Evolutionary conservation across 306 rosid species (phyloP).

Genomic region (Fragaria nilgerrensis): DNA sequence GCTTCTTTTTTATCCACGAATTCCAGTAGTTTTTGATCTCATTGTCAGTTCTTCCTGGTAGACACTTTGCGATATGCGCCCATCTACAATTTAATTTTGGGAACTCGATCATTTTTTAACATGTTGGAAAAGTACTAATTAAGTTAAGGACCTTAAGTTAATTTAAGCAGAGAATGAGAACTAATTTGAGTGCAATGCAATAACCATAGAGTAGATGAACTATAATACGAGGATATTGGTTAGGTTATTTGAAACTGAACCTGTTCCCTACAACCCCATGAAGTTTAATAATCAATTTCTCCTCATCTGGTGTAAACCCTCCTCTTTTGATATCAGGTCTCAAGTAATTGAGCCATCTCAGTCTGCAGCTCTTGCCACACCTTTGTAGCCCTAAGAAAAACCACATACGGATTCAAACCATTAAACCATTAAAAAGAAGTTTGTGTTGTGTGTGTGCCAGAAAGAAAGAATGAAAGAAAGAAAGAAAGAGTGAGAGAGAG

Average conservation of each 20-base stretch:
- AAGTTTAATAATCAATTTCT: conserved; percentile 87
- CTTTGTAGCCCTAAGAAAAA: conserved; percentile 75
- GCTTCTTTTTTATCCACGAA: conserved; percentile 75
- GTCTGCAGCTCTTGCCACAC: conserved; percentile 93
- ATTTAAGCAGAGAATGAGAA: background rate
- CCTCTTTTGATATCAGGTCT: conserved; percentile 98
- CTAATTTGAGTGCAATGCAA: background rate
- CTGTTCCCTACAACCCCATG: conserved; percentile 97
- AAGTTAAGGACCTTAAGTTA: background rate
- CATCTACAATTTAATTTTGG: conserved; percentile 41
- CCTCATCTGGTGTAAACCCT: conserved; percentile 88
- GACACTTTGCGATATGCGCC: conserved; percentile 85
- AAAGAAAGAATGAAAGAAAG: conserved; percentile 8
- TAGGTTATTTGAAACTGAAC: conserved; percentile 23
- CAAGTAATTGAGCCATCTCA: conserved; percentile 96
- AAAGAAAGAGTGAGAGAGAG: conserved; percentile 21
- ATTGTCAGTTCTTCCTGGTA: conserved; percentile 81
- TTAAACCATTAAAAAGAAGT: background rate
- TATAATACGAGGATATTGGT: background rate
- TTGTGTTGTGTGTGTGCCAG: background rate
- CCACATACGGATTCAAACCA: background rate
- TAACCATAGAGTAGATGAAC: background rate
- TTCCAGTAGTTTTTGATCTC: conserved; percentile 84
- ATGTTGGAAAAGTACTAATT: background rate
- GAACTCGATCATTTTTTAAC: background rate